Conservation (phyloP, 768 basidiomycete genomes). For the Rubroboletus satanas region DNA sequence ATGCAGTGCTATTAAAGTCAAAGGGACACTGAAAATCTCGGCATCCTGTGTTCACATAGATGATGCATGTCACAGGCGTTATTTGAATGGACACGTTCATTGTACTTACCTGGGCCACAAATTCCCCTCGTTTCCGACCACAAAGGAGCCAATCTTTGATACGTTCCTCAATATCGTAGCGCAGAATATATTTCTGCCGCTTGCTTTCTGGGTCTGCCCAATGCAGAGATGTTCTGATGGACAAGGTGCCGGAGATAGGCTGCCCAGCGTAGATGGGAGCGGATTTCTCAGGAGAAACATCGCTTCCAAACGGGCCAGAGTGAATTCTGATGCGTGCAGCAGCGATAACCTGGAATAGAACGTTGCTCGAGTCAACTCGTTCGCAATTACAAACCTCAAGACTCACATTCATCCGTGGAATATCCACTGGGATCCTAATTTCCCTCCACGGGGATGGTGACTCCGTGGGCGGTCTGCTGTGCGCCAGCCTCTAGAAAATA, state of each 20-base stretch:
- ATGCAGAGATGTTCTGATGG: slow-evolving; percentile 69
- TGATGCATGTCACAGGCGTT: not conserved
- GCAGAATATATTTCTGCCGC: slow-evolving; percentile 49
- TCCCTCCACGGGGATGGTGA: slow-evolving; percentile 56
- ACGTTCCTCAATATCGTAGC: slow-evolving; percentile 80
- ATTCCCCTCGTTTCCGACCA: slow-evolving; percentile 84
- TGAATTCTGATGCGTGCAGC: slow-evolving; percentile 50
- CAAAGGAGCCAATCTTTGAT: slow-evolving; percentile 87
- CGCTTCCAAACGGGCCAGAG: slow-evolving; percentile 41
- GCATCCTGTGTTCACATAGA: slow-evolving; percentile 47
- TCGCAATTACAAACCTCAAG: not conserved
- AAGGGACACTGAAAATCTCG: slow-evolving; percentile 50
- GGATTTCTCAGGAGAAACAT: slow-evolving; percentile 22
- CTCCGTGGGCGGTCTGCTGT: slow-evolving; percentile 38
- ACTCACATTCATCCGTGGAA: slow-evolving; percentile 77
- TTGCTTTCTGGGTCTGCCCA: slow-evolving; percentile 58
- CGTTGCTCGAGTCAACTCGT: slow-evolving; percentile 1
- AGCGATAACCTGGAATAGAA: slow-evolving; percentile 55
- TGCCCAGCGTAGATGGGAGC: slow-evolving; percentile 78
- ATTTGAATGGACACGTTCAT: not conserved
- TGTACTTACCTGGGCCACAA: slow-evolving; percentile 59
- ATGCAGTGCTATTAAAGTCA: slow-evolving; percentile 84
- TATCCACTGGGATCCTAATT: slow-evolving; percentile 79
- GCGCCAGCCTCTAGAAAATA: slow-evolving; percentile 32
- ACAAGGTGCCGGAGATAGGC: slow-evolving; percentile 66